Evolutionary conservation across 352 stramenopile species (phyloP).

Genomic region (Globisporangium rhizosaccharum): DNA sequence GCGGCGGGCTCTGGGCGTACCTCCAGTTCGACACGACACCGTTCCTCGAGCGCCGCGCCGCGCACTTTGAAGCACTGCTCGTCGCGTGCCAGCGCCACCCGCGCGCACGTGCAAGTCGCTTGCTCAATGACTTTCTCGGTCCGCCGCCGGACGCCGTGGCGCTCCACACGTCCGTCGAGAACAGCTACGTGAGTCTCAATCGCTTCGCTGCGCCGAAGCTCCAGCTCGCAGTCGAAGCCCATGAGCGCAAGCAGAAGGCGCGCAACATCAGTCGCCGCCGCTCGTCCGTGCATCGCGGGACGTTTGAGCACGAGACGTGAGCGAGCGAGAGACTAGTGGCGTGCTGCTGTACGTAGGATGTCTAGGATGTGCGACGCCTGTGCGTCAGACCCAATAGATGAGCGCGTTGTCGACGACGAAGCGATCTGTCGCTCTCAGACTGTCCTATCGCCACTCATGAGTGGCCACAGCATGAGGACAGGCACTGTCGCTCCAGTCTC

Average conservation of each 20-base stretch:
- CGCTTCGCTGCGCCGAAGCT: slow-evolving; percentile 68
- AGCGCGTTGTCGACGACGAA: neutral
- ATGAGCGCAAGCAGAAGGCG: slow-evolving; percentile 70
- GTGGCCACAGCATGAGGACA: neutral
- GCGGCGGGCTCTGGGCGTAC: slow-evolving; percentile 69
- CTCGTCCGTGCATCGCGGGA: slow-evolving; percentile 22
- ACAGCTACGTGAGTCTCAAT: slow-evolving; percentile 75
- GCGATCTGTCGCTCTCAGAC: too few relatives aligned
- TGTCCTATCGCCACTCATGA: neutral
- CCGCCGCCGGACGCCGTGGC: slow-evolving; percentile 54
- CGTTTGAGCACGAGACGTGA: neutral
- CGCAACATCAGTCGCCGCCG: slow-evolving; percentile 51
- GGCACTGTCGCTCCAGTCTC: too few relatives aligned
- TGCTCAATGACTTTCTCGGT: slow-evolving; percentile 69
- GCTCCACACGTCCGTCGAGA: slow-evolving; percentile 48
- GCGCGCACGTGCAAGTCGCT: slow-evolving; percentile 35
- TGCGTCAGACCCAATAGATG: neutral
- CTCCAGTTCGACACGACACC: slow-evolving; percentile 58
- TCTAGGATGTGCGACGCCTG: neutral
- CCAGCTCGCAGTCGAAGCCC: slow-evolving; percentile 60
- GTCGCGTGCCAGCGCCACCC: slow-evolving; percentile 44
- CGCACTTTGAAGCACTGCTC: slow-evolving; percentile 68
- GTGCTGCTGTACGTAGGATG: neutral
- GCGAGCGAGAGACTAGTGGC: neutral
- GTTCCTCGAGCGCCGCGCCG: slow-evolving; percentile 51